phyloP scores from a whole-genome alignment of 352 stramenopile genomes.

The Phytophthora litchii region DNA sequence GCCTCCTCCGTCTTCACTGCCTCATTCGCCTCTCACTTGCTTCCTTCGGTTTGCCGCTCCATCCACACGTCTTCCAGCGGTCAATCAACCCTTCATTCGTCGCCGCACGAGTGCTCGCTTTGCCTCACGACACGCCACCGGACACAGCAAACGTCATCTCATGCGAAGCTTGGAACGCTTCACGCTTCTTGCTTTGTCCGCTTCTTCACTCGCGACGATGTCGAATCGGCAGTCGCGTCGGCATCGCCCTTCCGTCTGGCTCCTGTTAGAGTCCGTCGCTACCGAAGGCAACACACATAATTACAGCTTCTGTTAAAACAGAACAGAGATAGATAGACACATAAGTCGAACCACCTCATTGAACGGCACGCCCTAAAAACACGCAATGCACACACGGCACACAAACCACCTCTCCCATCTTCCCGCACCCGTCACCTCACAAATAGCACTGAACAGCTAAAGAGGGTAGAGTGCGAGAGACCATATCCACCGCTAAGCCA shows the following conservation, averaged over 20 bases:
- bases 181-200: constrained; percentile 72
- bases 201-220: constrained; percentile 74
- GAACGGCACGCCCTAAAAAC: constrained; percentile 48
- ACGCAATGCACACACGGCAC: constrained; percentile 40
- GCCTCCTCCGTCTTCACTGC: constrained; percentile 22
- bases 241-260: constrained; percentile 76
- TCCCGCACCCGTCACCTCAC: constrained; percentile 10
- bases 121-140: constrained; percentile 11
- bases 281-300: constrained; percentile 85
- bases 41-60: constrained; percentile 28
- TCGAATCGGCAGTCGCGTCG: constrained; percentile 42
- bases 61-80: constrained; percentile 15
- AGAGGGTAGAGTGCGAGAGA: constrained; percentile 5
- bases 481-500: constrained; percentile 15
- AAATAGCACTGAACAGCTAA: constrained; percentile 31
- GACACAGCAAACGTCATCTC: constrained; percentile 16
- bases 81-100: constrained; percentile 19
- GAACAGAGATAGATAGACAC: constrained; percentile 81
- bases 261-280: constrained; percentile 79
- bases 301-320: constrained; percentile 94
- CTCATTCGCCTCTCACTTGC: constrained; percentile 24
- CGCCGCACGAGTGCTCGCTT: constrained; percentile 14
- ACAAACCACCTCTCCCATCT: constrained; percentile 26
- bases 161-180: constrained; percentile 29
- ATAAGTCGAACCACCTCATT: constrained; percentile 87